Conservation (phyloP, 805 yeast genomes). For the Clavispora asparagi region DNA sequence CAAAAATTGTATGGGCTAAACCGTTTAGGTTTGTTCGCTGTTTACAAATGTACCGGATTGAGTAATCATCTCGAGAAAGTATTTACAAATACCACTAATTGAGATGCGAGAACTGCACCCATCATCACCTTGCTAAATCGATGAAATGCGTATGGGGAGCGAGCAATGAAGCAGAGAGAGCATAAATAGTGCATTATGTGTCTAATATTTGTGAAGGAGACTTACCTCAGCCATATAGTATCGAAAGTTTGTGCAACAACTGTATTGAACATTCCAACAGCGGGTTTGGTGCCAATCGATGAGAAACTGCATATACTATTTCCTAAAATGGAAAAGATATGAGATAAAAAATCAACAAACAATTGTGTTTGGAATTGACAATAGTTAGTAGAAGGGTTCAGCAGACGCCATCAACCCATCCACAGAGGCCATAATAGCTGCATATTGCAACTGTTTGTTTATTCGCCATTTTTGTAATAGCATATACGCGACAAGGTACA, state of each 20-base stretch:
- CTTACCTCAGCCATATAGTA: no score
- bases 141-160: neutral
- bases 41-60: conserved; percentile 15
- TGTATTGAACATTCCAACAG: neutral
- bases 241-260: neutral
- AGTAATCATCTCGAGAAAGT: conserved; percentile 9
- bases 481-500: no score
- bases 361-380: neutral
- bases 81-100: conserved; percentile 15
- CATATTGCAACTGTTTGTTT: no score
- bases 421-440: neutral
- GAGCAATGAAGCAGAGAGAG: no score
- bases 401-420: neutral
- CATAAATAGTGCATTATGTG: no score
- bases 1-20: conserved; percentile 4
- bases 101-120: conserved; percentile 3
- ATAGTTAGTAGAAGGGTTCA: neutral
- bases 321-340: neutral
- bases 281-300: neutral
- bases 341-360: neutral
- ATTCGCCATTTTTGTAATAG: no score
- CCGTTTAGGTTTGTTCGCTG: conserved; percentile 4
- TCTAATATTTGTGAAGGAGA: no score
- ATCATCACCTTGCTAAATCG: neutral
- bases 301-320: neutral